Conservation (phyloP, 2,329 filamentous ascomycete genomes). For the Lecanosticta acicola region DNA sequence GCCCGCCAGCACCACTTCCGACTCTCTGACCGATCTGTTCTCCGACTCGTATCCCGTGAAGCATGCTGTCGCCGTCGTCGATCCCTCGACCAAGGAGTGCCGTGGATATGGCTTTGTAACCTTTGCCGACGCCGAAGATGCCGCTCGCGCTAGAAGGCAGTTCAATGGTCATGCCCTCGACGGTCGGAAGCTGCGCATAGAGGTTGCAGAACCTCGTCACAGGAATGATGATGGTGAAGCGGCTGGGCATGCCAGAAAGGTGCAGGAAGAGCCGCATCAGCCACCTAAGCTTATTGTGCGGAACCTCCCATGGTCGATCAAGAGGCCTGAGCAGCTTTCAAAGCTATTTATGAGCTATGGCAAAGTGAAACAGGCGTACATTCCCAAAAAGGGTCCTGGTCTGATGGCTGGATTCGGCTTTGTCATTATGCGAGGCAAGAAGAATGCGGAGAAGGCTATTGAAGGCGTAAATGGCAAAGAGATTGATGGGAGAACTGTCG, state of each 20-base stretch:
- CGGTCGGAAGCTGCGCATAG: constrained; percentile 76
- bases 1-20: constrained; percentile 69
- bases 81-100: constrained; percentile 78
- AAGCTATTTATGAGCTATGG: constrained; percentile 80
- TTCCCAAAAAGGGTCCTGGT: constrained; percentile 68
- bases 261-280: constrained; percentile 57
- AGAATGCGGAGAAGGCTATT: constrained; percentile 87
- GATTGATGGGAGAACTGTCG: constrained; percentile 79
- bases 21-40: constrained; percentile 80
- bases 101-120: constrained; percentile 96
- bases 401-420: constrained; percentile 85
- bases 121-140: constrained; percentile 89
- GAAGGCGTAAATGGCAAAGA: constrained; percentile 81
- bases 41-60: constrained; percentile 93
- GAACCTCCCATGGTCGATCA: constrained; percentile 94
- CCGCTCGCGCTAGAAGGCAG: constrained; percentile 70
- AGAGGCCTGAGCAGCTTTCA: constrained; percentile 72
- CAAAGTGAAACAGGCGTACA: constrained; percentile 79
- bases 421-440: constrained; percentile 76
- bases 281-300: constrained; percentile 84
- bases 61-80: constrained; percentile 86
- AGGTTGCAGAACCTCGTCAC: constrained; percentile 80
- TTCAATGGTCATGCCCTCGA: constrained; percentile 73
- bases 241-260: constrained; percentile 61
- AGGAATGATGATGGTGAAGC: constrained; percentile 47